Percentiles rank a stretch among this genome's conserved stretches.
Evolutionary conservation across 768 basidiomycete species (phyloP).

Genomic region (Rhizopogon salebrosus): DNA sequence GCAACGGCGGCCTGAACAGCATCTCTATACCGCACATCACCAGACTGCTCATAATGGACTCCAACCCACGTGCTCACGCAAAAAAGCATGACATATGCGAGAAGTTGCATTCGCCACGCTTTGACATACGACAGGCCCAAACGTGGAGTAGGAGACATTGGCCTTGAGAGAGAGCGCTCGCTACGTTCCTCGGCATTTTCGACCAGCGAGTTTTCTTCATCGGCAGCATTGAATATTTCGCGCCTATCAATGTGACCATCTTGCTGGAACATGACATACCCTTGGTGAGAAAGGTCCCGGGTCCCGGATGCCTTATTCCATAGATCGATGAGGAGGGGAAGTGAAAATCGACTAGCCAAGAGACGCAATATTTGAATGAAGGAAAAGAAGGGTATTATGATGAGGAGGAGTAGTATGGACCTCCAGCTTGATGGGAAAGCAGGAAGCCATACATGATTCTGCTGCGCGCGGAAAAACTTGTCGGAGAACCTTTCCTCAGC

Average conservation of each 20-base stretch:
- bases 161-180: background rate
- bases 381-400: constrained; percentile 1
- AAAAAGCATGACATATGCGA: background rate
- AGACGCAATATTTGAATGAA: constrained; percentile 2
- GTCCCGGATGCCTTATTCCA: background rate
- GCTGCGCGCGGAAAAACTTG: background rate
- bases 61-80: constrained; percentile 1
- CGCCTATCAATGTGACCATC: background rate
- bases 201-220: background rate
- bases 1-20: background rate
- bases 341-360: background rate
- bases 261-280: constrained; percentile 1
- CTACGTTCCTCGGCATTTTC: background rate
- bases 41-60: constrained; percentile 6
- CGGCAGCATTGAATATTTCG: background rate
- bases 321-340: background rate
- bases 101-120: background rate
- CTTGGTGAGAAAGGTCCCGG: background rate
- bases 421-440: constrained; percentile 7
- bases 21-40: constrained; percentile 6
- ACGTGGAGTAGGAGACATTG: background rate
- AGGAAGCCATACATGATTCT: background rate
- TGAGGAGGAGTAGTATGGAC: background rate
- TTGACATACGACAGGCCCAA: background rate
- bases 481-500: background rate